Conservation (phyloP, 2,329 filamentous ascomycete species). For the Akanthomyces dipterigenus region DNA sequence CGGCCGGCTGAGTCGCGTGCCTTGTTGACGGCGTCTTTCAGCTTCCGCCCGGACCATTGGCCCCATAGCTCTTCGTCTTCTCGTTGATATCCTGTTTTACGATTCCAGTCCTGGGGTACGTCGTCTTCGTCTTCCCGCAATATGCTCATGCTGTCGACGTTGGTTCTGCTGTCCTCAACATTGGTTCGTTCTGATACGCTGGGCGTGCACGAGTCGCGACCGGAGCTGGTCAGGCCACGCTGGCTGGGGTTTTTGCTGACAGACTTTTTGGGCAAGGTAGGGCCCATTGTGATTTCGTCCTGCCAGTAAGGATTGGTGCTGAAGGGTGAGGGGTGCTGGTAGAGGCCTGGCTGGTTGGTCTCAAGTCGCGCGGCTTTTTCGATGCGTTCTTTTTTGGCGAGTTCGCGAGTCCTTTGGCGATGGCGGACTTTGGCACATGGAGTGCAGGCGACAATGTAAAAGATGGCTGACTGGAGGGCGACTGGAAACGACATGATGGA, state of each 20-base stretch:
- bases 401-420: conserved; percentile 61
- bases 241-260: conserved; percentile 52
- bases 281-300: conserved; percentile 79
- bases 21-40: conserved; percentile 53
- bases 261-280: conserved; percentile 60
- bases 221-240: conserved; percentile 51
- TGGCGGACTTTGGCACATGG: conserved; percentile 68
- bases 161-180: conserved; percentile 29
- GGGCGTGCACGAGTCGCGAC: conserved; percentile 45
- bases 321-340: conserved; percentile 75
- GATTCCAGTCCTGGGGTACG: conserved; percentile 58
- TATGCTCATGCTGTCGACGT: conserved; percentile 35
- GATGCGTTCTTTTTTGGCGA: conserved; percentile 61
- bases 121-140: conserved; percentile 40
- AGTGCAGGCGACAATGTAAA: conserved; percentile 71
- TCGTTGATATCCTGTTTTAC: conserved; percentile 66
- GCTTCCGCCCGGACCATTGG: conserved; percentile 48
- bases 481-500: conserved; percentile 43
- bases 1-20: conserved; percentile 50
- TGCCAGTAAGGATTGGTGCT: conserved; percentile 85
- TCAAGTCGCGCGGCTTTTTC: conserved; percentile 52
- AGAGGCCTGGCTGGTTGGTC: conserved; percentile 63
- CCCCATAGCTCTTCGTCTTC: conserved; percentile 88
- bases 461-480: conserved; percentile 67
- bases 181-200: conserved; percentile 34